Base-by-base conservation (phyloP, 2,329 filamentous ascomycete species). In the Penicillium sp. region DNA sequence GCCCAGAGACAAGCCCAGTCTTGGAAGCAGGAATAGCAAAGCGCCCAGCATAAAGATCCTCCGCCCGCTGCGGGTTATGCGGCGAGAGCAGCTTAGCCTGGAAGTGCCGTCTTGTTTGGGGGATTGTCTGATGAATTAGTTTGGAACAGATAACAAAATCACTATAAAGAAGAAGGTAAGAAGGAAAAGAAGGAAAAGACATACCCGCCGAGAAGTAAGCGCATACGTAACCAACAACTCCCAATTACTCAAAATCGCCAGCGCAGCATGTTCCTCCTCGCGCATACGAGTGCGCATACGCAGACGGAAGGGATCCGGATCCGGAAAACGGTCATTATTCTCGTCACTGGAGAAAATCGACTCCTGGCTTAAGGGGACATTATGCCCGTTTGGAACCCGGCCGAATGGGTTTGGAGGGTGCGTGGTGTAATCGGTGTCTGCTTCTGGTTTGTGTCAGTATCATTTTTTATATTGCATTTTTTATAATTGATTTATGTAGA, bases 181-280 rank as follows among this genome's bases (percentile, higher is more conserved):
- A 27, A 13, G 11, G n/a, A 6, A n/a, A 27, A 11, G 25, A 13
- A 20, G 12, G 13, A 16, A 17, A n/a, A n/a, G n/a, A 42, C 54
- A 30, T 45, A 68, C 66, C 48, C 64, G 57, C 13, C 60, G 54
- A 13, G 59, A 62, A 11, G 57, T 60, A 6, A 67, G 37, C 0
- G 65, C 64, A 41, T 69, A 65, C 3, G 62, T 56, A 6, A 64
- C 60, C 2, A 69, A 47, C 3, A 69, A 35, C 38, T 68, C 65
- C n/a, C 52, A 48, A 38, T 68, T 61, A 30, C 54, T 53, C 4
- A 68, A 42, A 6, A 68, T 56, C n/a, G 54, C 58, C 10, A 67
- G 52, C 2, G 62, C 59, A 3, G 61, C 61, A 27, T 66, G 59
- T 20, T 61, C 54, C 27, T 61, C 59, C 32, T 66, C 63, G 22